Conservation (phyloP, 176 grass and related monocot genomes). For the Oryza longistaminata region DNA sequence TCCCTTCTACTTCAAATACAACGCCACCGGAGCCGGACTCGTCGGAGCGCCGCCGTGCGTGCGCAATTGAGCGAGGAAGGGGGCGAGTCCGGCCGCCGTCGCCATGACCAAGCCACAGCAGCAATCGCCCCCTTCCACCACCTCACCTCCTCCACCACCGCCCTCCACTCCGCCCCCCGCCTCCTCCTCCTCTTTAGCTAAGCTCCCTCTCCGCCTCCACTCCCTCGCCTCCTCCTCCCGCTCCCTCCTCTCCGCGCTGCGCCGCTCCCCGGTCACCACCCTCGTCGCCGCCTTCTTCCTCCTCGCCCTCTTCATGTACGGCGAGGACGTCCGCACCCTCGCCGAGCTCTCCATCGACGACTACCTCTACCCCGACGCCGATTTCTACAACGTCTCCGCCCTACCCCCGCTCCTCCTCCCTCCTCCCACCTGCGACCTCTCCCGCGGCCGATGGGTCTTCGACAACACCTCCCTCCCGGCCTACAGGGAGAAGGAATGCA, state of each 20-base stretch:
- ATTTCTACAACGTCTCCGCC: constrained; percentile 29
- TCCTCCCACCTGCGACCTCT: constrained; percentile 69
- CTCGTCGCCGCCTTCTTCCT: constrained; percentile 57
- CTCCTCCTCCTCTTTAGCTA: too few species aligned
- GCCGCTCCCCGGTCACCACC: constrained; percentile 45
- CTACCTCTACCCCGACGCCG: constrained; percentile 49
- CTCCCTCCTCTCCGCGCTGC: constrained; percentile 30
- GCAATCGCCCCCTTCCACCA: background rate
- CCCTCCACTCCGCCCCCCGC: background rate
- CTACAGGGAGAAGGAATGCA: constrained; percentile 74
- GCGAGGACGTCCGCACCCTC: constrained; percentile 63
- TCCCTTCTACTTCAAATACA: too few species aligned
- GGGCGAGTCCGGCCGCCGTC: background rate
- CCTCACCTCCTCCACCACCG: background rate
- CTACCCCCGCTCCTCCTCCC: constrained; percentile 32
- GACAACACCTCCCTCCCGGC: constrained; percentile 58
- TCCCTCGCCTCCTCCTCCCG: background rate
- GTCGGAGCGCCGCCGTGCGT: too few species aligned
- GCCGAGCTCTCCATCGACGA: constrained; percentile 80
- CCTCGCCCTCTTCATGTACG: constrained; percentile 62
- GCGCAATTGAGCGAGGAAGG: too few species aligned
- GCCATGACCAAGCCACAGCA: constrained; percentile 20
- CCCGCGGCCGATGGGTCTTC: constrained; percentile 62
- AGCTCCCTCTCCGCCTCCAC: too few species aligned
- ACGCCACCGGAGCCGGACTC: too few species aligned